Base-by-base conservation (phyloP, 1,284 basidiomycete species). In the Malassezia sp. region DNA sequence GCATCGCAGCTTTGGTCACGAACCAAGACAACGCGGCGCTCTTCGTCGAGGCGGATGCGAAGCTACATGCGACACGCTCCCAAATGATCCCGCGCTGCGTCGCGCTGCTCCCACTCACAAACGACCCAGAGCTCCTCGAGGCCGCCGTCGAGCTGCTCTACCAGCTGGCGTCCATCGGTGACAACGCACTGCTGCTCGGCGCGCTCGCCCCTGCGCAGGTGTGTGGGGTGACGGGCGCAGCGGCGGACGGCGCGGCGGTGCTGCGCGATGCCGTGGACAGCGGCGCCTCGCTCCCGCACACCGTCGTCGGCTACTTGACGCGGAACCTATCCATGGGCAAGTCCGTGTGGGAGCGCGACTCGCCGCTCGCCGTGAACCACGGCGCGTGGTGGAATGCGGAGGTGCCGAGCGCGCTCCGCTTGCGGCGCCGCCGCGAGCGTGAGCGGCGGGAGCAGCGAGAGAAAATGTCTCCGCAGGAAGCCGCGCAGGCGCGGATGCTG, bases 51-150 rank as follows among this genome's bases (percentile, higher is more conserved):
- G 24, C 49, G 12, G 53, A 54, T 26, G 6, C 30, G 39, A 27
- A 14, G 14, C 30, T 38, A 12, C 38, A 35, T 32, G 39, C 29
- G 18, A 44, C 49, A 10, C 41, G 45, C 5, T 37, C 49, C 3
- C 54, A 55, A 8, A 51, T 68, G 7, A 42, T 62, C 34, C 35
- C 46, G 6, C 55, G 60, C 15, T 63, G 63, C 46, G 35, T 68
- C 26, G 48, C 57, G 27, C 48, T 68, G 35, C 52, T 68, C 17
- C 58, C 60, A 3, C 42, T 68, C 15, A 61, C 57, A 6, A 49
- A 57, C 24, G 61, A 68, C 43, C 47, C 46, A 0, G 62, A 67
- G 30, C 51, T 68, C 44, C 49, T 60, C 26, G 66, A 68, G 38
- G 56, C 57, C 10, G 54, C 42, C 6, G 47, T 65, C 24, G 66